These are phyloP conservation scores for Hyparrhenia diplandra DNA, from an alignment of 176 grass and related monocot species.

Conservation along the genomic window DNA sequence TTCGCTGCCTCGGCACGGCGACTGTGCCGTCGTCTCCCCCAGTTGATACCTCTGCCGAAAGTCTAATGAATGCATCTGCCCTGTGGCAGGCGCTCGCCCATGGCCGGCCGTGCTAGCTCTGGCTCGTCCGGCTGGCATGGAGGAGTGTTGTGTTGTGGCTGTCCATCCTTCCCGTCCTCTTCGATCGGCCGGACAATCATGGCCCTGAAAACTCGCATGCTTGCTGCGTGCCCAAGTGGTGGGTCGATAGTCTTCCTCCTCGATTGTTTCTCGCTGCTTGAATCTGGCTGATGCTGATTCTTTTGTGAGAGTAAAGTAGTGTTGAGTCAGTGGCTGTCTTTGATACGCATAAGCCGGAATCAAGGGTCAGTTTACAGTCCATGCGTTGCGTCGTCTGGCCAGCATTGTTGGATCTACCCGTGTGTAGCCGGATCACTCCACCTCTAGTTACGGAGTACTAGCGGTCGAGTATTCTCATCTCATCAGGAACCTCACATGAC, in stretches of 20 bases:
- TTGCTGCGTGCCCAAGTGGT: not conserved
- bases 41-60: conserved; percentile 15
- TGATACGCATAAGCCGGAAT: too few relatives aligned
- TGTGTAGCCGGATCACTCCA: not conserved
- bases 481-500: conserved; percentile 20
- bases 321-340: too few relatives aligned
- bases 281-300: too few relatives aligned
- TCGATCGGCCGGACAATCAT: not conserved
- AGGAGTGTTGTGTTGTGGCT: too few relatives aligned
- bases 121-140: not conserved
- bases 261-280: too few relatives aligned
- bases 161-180: not conserved
- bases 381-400: not conserved
- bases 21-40: conserved; percentile 23
- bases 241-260: not conserved
- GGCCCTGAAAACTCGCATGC: not conserved
- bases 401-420: not conserved
- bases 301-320: too few relatives aligned
- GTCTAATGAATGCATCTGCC: conserved; percentile 23
- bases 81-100: not conserved
- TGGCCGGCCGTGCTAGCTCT: not conserved
- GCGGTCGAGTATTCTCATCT: not conserved
- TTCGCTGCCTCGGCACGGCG: conserved; percentile 31
- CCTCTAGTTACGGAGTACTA: too few relatives aligned
- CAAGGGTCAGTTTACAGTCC: not conserved